Evolutionary conservation across 2,329 filamentous ascomycete genomes (phyloP).

Genomic region (Pyricularia sp.): DNA sequence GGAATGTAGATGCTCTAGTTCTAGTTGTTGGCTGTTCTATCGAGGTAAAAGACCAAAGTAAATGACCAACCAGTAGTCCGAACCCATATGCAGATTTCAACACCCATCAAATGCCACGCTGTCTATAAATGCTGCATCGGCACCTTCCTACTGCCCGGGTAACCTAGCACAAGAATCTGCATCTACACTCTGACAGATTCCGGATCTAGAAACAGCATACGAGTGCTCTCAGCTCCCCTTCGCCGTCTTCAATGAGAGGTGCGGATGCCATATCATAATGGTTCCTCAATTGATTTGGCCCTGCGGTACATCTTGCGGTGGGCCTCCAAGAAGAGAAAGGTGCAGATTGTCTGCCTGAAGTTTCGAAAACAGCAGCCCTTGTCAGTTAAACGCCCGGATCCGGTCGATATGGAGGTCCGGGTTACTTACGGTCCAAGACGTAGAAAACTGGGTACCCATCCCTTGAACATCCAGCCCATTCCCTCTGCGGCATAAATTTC

Average conservation of each 20-base stretch:
- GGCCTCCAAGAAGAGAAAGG: slow-evolving; percentile 78
- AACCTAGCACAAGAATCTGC: neutral
- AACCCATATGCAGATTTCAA: neutral
- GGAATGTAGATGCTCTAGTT: neutral
- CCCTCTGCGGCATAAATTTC: slow-evolving; percentile 66
- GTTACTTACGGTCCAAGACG: slow-evolving; percentile 50
- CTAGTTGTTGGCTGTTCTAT: neutral
- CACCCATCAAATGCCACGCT: neutral
- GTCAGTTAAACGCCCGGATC: neutral
- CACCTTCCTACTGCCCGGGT: neutral
- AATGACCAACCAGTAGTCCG: neutral
- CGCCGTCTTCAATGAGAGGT: neutral
- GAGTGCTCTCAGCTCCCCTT: neutral
- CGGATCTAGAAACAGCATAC: neutral
- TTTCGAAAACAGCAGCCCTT: neutral
- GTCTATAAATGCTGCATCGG: neutral
- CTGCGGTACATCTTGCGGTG: slow-evolving; percentile 70
- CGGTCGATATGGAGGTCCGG: neutral
- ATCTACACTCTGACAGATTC: neutral
- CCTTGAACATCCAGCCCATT: slow-evolving; percentile 76
- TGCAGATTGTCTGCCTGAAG: slow-evolving; percentile 68
- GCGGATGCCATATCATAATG: neutral
- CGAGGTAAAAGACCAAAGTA: neutral
- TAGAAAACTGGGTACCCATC: slow-evolving; percentile 73
- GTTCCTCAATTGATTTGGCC: slow-evolving; percentile 31